A percentile compares a stretch with the other conserved stretches of the same genome.
Evolutionary conservation across 495 filamentous ascomycete species (phyloP).

Genomic region (Jackrogersella minutella): DNA sequence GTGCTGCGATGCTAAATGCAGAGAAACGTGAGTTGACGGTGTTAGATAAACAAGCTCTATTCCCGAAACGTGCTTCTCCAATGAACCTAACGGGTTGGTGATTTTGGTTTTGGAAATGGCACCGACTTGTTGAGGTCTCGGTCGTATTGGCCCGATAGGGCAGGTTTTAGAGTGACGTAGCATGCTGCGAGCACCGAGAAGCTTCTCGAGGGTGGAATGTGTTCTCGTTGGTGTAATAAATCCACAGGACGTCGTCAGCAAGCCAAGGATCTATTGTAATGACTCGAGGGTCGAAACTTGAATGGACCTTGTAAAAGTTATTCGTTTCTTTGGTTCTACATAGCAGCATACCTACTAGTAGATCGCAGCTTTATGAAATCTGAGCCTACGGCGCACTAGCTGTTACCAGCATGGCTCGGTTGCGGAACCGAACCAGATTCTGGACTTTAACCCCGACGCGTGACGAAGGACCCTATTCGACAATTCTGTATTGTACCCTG

Average conservation of each 20-base stretch:
- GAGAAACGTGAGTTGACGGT: constrained; percentile 1
- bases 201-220: not conserved
- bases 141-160: constrained; percentile 9
- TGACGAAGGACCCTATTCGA: constrained; percentile 33
- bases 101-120: not conserved
- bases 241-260: not conserved
- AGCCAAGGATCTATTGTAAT: constrained; percentile 4
- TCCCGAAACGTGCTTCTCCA: constrained; percentile 2
- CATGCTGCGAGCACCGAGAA: not conserved
- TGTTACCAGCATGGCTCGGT: constrained; percentile 18
- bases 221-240: not conserved
- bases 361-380: constrained; percentile 10
- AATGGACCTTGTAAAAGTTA: not conserved
- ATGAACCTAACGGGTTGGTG: not conserved
- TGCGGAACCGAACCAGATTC: constrained; percentile 11
- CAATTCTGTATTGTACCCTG: not conserved
- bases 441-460: not conserved
- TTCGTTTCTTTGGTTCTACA: too few relatives aligned
- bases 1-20: not conserved
- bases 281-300: not conserved
- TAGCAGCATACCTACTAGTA: too few relatives aligned
- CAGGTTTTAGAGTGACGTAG: constrained; percentile 13
- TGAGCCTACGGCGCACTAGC: constrained; percentile 30
- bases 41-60: constrained; percentile 7
- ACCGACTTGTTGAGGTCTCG: constrained; percentile 1